A percentile compares a stretch with the other conserved stretches of the same genome.
Conservation (phyloP, 2,329 filamentous ascomycete species). For the Claviceps lovelessii region DNA sequence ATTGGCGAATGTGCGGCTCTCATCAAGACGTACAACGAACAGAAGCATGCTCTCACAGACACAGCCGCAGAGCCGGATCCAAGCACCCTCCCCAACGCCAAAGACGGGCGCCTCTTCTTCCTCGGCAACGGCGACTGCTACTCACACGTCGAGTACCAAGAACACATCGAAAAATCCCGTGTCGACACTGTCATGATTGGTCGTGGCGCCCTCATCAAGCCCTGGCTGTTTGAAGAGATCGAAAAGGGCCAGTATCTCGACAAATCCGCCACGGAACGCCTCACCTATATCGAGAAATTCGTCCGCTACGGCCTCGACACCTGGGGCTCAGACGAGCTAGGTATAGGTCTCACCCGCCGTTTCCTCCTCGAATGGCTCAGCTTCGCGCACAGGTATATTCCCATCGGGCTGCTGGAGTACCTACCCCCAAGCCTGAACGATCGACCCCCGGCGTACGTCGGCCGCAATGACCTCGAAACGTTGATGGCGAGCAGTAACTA, state of each 20-base stretch:
- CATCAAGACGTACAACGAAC: slow-evolving; percentile 63
- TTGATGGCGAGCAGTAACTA: slow-evolving; percentile 81
- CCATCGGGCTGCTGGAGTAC: slow-evolving; percentile 74
- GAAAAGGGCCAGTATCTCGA: slow-evolving; percentile 83
- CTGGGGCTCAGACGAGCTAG: slow-evolving; percentile 92
- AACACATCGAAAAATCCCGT: slow-evolving; percentile 58
- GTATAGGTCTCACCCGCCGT: slow-evolving; percentile 75
- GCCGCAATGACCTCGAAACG: slow-evolving; percentile 86
- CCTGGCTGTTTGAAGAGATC: slow-evolving; percentile 98
- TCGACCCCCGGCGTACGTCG: slow-evolving; percentile 68
- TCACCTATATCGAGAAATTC: slow-evolving; percentile 78
- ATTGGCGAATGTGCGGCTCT: slow-evolving; percentile 80
- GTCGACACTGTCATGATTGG: slow-evolving; percentile 96
- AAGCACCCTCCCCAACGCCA: slow-evolving; percentile 52
- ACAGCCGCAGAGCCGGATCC: slow-evolving; percentile 66
- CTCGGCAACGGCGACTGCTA: slow-evolving; percentile 94
- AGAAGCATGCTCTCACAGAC: slow-evolving; percentile 53
- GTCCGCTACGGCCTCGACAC: slow-evolving; percentile 79
- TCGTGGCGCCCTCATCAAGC: slow-evolving; percentile 92
- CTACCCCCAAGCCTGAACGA: slow-evolving; percentile 83
- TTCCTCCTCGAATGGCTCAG: slow-evolving; percentile 94
- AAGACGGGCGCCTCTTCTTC: slow-evolving; percentile 66
- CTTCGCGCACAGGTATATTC: slow-evolving; percentile 85
- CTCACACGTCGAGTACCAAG: slow-evolving; percentile 76
- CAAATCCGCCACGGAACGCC: slow-evolving; percentile 78